Evolutionary conservation across 2,329 filamentous ascomycete genomes (phyloP).

Genomic region (Orbilia blumenaviensis): DNA sequence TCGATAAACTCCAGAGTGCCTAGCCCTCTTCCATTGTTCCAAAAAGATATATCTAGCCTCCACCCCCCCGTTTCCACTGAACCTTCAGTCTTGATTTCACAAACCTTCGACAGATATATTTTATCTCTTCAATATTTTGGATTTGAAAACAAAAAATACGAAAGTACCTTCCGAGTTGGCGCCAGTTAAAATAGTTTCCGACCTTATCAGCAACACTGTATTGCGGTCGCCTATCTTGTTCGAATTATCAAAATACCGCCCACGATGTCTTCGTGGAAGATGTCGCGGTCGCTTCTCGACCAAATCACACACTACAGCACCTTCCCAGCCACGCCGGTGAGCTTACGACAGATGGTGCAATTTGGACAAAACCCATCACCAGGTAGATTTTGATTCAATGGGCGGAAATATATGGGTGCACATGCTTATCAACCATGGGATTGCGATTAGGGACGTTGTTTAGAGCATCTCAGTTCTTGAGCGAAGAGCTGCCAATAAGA

Average conservation of each 20-base stretch:
- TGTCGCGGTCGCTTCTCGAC: constrained; percentile 88
- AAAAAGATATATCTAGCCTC: constrained; percentile 49
- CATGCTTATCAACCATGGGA: constrained; percentile 18
- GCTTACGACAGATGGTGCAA: constrained; percentile 98
- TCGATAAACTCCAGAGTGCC: constrained; percentile 44
- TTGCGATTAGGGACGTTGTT: constrained; percentile 88
- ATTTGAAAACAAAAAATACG: neutral
- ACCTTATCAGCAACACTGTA: constrained; percentile 9
- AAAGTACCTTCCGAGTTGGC: constrained; percentile 8
- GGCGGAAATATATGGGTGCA: neutral
- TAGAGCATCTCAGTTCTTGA: constrained; percentile 96
- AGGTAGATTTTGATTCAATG: constrained; percentile 67
- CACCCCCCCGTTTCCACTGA: constrained; percentile 4
- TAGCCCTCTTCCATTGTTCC: constrained; percentile 20
- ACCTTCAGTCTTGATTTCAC: constrained; percentile 24
- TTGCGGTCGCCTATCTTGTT: constrained; percentile 50
- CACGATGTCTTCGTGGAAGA: constrained; percentile 87
- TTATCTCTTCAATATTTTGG: constrained; percentile 4
- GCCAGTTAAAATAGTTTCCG: constrained; percentile 12
- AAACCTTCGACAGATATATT: constrained; percentile 12
- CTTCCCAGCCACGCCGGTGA: constrained; percentile 96
- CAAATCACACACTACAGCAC: constrained; percentile 97
- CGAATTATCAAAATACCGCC: constrained; percentile 53
- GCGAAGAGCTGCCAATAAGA: constrained; percentile 96
- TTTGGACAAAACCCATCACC: constrained; percentile 94